Evolutionary conservation across 1,284 basidiomycete genomes (phyloP).

Genomic region (Phaffia rhodozyma): DNA sequence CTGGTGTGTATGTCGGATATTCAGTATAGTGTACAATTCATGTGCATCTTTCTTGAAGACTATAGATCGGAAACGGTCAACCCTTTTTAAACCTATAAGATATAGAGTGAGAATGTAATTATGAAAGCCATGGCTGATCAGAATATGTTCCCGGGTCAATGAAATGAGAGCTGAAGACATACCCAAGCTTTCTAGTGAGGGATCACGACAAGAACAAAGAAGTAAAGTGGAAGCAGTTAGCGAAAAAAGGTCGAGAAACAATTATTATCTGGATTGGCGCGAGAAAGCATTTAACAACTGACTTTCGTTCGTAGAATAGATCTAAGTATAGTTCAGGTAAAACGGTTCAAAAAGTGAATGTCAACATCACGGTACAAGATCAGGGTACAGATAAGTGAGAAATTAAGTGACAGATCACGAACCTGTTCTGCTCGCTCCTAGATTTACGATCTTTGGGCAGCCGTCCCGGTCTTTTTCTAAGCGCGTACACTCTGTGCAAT

Average conservation of each 20-base stretch:
- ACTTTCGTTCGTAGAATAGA: conserved; percentile 64
- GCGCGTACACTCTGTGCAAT: conserved; percentile 90
- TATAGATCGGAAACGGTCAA: not conserved
- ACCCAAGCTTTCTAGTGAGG: conserved; percentile 16
- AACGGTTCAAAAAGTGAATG: too few relatives aligned
- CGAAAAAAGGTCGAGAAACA: not conserved
- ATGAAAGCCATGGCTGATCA: not conserved
- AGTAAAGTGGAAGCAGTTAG: not conserved
- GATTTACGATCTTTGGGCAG: conserved; percentile 96
- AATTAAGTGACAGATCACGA: not conserved
- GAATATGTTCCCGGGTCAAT: not conserved
- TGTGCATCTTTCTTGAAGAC: not conserved
- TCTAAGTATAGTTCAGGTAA: conserved; percentile 43
- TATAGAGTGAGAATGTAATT: not conserved
- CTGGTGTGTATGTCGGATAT: too few relatives aligned
- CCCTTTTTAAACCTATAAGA: conserved; percentile 14
- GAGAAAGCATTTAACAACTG: not conserved
- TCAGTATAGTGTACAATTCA: too few relatives aligned
- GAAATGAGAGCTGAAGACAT: not conserved
- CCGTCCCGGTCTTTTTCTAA: conserved; percentile 97
- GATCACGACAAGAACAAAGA: not conserved
- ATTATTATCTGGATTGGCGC: too few relatives aligned
- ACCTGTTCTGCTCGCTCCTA: conserved; percentile 53
- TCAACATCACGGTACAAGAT: conserved; percentile 30
- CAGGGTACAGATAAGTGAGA: not conserved